These are phyloP conservation scores for Podila epigama DNA, from an alignment of 192 early-diverging fungal genomes.

Conservation along the genomic window DNA sequence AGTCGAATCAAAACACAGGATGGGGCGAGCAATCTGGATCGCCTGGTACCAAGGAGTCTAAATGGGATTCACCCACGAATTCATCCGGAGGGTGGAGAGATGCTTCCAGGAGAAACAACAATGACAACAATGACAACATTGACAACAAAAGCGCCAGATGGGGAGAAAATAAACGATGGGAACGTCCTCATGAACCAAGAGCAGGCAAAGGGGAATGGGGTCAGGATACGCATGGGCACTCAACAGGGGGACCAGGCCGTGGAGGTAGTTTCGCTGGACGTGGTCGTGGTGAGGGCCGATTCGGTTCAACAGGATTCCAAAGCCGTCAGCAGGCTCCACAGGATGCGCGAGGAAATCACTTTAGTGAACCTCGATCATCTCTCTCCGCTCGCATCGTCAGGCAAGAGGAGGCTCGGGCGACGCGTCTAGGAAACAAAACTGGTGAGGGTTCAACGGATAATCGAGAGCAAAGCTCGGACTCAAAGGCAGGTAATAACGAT, in stretches of 20 bases:
- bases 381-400: not conserved
- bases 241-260: not conserved
- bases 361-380: not conserved
- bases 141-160: too few relatives aligned
- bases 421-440: not conserved
- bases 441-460: not conserved
- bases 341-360: not conserved
- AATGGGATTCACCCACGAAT: not conserved
- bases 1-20: not conserved
- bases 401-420: not conserved
- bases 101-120: conserved; percentile 15
- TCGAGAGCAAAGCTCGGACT: not conserved
- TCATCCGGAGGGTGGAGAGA: conserved; percentile 6
- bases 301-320: not conserved
- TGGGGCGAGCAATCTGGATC: not conserved
- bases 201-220: not conserved
- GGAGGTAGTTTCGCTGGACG: not conserved
- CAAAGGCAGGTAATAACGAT: not conserved
- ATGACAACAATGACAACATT: too few relatives aligned
- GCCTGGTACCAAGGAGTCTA: not conserved
- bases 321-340: not conserved
- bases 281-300: not conserved
- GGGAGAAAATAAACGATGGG: too few relatives aligned
- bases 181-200: not conserved
- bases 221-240: not conserved